Evolutionary conservation across 2,329 filamentous ascomycete species (phyloP), one percentile per base, ranked within the genome.

Genomic region (Apiospora phragmitis): DNA sequence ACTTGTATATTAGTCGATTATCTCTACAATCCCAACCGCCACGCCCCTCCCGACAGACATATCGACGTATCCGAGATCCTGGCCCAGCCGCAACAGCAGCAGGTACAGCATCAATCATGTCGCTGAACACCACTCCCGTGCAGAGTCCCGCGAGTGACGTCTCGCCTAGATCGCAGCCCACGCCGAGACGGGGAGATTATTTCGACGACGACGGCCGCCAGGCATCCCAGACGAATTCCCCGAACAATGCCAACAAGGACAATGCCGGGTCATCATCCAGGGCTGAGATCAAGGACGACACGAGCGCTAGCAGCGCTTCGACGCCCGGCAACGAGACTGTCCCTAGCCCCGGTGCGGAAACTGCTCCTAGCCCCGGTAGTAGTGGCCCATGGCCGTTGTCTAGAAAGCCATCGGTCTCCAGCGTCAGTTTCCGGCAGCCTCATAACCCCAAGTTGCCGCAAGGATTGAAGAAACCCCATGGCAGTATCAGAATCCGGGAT

Each of bases 391-490:
- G 75, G 35, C 74, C 77, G 14, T 73, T 80, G 67, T 81, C 81
- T 62, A 80, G 84, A 67, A 86, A 86, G 73, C 81, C 81, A 16
- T 88, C 86, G 1, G 77, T 82, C 42, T 83, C 84, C 41, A 87
- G 84, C 18, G 81, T 88, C 68, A 82, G 81, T 11, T 88, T 88
- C 74, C 83, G 81, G 4, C 77, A 79, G n/a, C 82, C 81, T 38
- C 77, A 76, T 0, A 82, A 86, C 72, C 84, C 83, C 4, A 79
- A 80, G 26, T 78, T 88, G 24, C 85, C 86, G 4, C 86, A 87
- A 72, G 86, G 86, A 35, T 73, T 77, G 4, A 85, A 85, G 71
- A 84, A 85, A 71, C 82, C 81, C 69, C 84, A 85, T 65, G 80
- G 81, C 68, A 82, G 81, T 43, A 78, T 73, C 68, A 81, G 85